These are phyloP conservation scores for Schizochytrium sp. DNA, from an alignment of 108 stramenopile genomes.

Conservation along the genomic window DNA sequence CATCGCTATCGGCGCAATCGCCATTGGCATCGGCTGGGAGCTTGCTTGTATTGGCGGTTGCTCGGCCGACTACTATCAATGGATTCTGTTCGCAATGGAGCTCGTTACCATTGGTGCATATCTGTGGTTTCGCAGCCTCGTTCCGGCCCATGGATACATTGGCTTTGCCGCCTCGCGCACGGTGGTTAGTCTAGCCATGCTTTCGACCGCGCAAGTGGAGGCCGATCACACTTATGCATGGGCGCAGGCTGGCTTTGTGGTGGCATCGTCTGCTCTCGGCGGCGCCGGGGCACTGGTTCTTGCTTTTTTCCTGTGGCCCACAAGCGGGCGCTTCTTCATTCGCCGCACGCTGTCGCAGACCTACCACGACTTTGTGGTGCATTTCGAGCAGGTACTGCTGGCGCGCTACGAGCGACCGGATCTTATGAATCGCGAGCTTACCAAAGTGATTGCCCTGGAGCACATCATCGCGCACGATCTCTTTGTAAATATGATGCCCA, in stretches of 20 bases:
- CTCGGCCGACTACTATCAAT: background rate
- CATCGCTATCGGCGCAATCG: background rate
- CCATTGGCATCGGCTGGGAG: background rate
- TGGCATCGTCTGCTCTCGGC: background rate
- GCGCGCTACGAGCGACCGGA: background rate
- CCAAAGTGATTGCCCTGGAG: background rate
- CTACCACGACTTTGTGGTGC: background rate
- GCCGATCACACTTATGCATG: background rate
- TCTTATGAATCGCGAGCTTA: background rate
- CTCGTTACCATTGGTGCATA: background rate
- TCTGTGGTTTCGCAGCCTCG: background rate
- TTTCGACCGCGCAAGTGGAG: background rate
- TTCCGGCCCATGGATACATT: background rate
- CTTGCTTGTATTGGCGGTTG: background rate
- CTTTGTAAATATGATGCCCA: slow-evolving; percentile 10
- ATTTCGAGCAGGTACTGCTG: background rate
- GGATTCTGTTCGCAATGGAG: background rate
- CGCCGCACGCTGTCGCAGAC: background rate
- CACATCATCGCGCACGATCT: background rate
- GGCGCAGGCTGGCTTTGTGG: background rate
- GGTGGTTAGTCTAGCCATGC: background rate
- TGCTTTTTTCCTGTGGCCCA: background rate
- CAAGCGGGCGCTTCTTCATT: background rate
- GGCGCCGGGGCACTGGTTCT: background rate
- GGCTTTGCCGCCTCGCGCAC: background rate